Conservation (phyloP, 2,329 filamentous ascomycete genomes). For the Zasmidium citrigriseum region DNA sequence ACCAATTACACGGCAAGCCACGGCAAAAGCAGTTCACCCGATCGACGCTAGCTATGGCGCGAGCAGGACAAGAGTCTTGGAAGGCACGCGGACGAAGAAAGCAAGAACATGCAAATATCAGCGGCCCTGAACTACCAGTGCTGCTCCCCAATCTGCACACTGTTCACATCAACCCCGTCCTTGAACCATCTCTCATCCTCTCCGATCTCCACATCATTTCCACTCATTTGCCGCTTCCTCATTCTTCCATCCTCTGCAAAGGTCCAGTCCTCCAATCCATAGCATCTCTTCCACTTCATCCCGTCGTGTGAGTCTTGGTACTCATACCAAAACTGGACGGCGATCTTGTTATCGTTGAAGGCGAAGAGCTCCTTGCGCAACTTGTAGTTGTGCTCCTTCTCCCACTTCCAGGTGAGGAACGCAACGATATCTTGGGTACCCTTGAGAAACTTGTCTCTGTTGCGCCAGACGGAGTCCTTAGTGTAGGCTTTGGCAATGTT, state of each 20-base stretch:
- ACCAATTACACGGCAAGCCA: no score
- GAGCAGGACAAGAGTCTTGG: no score
- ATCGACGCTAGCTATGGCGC: no score
- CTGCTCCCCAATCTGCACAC: conserved; percentile 64
- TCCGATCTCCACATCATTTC: conserved; percentile 66
- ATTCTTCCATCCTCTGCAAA: conserved; percentile 70
- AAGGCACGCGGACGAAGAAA: no score
- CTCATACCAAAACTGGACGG: conserved; percentile 83
- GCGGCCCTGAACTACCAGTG: conserved; percentile 57
- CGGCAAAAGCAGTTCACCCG: no score
- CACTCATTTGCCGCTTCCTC: conserved; percentile 75
- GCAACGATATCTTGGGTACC: conserved; percentile 68
- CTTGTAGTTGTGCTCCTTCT: conserved; percentile 68
- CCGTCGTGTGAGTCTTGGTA: conserved; percentile 66
- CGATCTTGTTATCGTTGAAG: conserved; percentile 73
- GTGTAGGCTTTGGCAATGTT: conserved; percentile 73
- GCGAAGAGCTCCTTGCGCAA: conserved; percentile 83
- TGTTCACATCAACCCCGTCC: conserved; percentile 68
- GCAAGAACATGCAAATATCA: no score
- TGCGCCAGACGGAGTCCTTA: conserved; percentile 75
- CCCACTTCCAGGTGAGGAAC: conserved; percentile 75
- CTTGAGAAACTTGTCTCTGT: conserved; percentile 68
- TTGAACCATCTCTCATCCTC: conserved; percentile 69
- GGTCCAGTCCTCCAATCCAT: conserved; percentile 80
- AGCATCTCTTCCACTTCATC: conserved; percentile 75